These are phyloP conservation scores for Blastobotrys malaysiensis DNA, from an alignment of 1,139 yeast genomes.

Conservation along the genomic window DNA sequence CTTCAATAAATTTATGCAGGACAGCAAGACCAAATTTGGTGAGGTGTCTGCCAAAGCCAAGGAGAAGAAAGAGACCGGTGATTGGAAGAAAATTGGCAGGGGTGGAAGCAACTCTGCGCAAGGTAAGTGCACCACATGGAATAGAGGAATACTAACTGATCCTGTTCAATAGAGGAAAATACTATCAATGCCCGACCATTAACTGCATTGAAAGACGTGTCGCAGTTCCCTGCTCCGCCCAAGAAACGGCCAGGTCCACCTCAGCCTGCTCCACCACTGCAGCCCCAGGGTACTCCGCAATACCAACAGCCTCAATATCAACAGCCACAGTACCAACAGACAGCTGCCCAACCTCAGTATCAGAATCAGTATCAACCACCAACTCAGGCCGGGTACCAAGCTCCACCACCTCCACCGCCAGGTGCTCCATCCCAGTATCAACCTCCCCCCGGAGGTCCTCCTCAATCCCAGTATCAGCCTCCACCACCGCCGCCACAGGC, in stretches of 20 bases:
- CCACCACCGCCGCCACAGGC: constrained; percentile 7
- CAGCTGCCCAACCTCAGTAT: constrained; percentile 11
- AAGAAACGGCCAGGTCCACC: constrained; percentile 29
- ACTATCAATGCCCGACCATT: constrained; percentile 31
- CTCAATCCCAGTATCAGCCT: constrained; percentile 14
- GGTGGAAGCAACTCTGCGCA: background rate
- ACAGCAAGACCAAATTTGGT: constrained; percentile 17
- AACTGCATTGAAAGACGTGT: constrained; percentile 37
- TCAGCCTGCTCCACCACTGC: constrained; percentile 12
- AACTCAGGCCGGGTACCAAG: constrained; percentile 8
- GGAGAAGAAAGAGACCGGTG: constrained; percentile 13
- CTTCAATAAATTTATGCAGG: constrained; percentile 15
- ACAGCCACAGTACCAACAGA: constrained; percentile 12
- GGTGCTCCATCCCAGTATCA: constrained; percentile 7
- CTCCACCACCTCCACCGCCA: too few species aligned
- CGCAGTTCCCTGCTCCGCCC: constrained; percentile 52
- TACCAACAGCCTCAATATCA: constrained; percentile 12
- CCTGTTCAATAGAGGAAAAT: constrained; percentile 11
- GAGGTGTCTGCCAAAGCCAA: constrained; percentile 15
- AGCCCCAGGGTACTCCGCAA: constrained; percentile 10
- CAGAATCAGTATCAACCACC: constrained; percentile 12
- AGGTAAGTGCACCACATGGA: background rate
- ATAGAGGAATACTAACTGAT: background rate
- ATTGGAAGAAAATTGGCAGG: constrained; percentile 16
- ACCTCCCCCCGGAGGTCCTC: constrained; percentile 4